Percentiles rank a stretch among this genome's conserved stretches.
These are phyloP conservation scores for Asclepias syriaca DNA, from an alignment of 257 asterid genomes.

Conservation along the genomic window DNA sequence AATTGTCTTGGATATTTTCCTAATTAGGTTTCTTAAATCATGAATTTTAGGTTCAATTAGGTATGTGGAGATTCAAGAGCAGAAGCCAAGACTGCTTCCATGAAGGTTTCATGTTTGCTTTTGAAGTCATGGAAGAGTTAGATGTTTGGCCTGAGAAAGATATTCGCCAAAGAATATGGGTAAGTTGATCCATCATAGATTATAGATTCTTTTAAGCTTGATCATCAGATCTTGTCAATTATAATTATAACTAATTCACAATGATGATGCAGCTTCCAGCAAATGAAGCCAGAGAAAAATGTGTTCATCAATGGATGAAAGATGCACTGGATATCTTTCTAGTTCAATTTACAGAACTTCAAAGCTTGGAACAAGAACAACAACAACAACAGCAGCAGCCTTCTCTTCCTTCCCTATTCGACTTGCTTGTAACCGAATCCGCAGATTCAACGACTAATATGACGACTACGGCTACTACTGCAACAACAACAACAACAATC, in stretches of 20 bases:
- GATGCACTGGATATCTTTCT: slow-evolving; percentile 72
- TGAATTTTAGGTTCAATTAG: slow-evolving; percentile 51
- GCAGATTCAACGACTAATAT: neutral
- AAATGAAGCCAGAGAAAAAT: slow-evolving; percentile 63
- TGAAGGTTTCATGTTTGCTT: slow-evolving; percentile 82
- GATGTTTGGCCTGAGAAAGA: slow-evolving; percentile 91
- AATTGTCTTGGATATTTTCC: neutral
- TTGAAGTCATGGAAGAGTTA: slow-evolving; percentile 65
- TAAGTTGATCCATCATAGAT: slow-evolving; percentile 21
- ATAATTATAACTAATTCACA: neutral
- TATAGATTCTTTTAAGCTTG: too few species aligned
- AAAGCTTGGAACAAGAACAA: slow-evolving; percentile 15
- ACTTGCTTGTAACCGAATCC: slow-evolving; percentile 14
- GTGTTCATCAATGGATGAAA: slow-evolving; percentile 80
- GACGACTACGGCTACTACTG: too few species aligned
- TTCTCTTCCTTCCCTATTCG: slow-evolving; percentile 12
- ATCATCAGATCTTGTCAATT: neutral
- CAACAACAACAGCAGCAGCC: neutral
- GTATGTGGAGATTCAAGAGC: slow-evolving; percentile 88
- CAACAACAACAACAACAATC: slow-evolving; percentile 2
- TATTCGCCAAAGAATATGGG: slow-evolving; percentile 83
- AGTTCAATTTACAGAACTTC: slow-evolving; percentile 22
- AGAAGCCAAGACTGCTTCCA: slow-evolving; percentile 77
- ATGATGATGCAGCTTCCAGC: slow-evolving; percentile 50
- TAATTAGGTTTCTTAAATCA: neutral